phyloP scores from a whole-genome alignment of 257 asterid genomes.

The Phtheirospermum japonicum region DNA sequence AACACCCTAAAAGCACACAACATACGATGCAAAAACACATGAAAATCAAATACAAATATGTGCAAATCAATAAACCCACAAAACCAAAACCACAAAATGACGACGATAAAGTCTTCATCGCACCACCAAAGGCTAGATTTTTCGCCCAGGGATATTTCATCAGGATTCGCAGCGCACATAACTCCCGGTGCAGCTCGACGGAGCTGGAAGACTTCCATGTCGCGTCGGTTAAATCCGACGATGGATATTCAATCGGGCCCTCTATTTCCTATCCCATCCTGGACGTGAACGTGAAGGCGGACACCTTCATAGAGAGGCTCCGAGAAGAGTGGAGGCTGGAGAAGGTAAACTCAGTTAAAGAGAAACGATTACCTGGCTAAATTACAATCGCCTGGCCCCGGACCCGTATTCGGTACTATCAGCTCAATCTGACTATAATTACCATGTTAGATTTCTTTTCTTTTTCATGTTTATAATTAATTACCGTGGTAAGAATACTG shows the following conservation, averaged over 20 bases:
- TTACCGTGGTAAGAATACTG: too few relatives aligned
- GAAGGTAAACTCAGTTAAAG: constrained; percentile 59
- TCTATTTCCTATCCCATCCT: constrained; percentile 79
- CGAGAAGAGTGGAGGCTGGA: constrained; percentile 78
- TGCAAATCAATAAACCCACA: too few relatives aligned
- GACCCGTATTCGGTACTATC: too few relatives aligned
- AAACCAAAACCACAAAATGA: neutral
- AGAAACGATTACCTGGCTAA: constrained; percentile 34
- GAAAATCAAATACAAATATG: too few relatives aligned
- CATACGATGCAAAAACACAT: too few relatives aligned
- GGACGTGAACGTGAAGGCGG: constrained; percentile 81
- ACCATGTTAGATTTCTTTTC: too few relatives aligned
- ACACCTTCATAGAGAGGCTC: constrained; percentile 66
- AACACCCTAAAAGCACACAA: too few relatives aligned
- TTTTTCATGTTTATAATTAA: too few relatives aligned
- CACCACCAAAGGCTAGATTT: constrained; percentile 50
- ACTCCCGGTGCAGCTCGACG: constrained; percentile 74
- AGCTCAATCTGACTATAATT: too few relatives aligned
- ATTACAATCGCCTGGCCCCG: neutral
- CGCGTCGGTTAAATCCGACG: constrained; percentile 54
- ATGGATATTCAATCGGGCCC: constrained; percentile 57
- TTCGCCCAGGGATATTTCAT: constrained; percentile 58
- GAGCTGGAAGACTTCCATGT: constrained; percentile 65
- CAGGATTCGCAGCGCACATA: constrained; percentile 51
- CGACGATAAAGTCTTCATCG: constrained; percentile 37